A percentile compares a stretch with the other conserved stretches of the same genome.
phyloP scores from a whole-genome alignment of 73 alveolate species.

The Paraurostyla sp. region DNA sequence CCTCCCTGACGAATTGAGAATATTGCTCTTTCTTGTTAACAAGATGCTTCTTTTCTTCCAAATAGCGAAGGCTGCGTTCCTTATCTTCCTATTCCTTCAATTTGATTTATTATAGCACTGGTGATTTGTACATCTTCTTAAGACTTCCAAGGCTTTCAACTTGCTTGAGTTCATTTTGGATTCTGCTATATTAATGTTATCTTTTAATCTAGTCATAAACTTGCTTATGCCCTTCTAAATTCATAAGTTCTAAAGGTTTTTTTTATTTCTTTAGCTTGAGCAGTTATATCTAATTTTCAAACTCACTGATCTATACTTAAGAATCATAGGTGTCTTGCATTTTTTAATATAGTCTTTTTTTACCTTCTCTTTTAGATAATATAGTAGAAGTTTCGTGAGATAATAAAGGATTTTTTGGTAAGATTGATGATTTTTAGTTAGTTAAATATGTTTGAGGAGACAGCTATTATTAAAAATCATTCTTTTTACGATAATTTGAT shows the following conservation, averaged over 20 bases:
- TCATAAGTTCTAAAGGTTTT: background rate
- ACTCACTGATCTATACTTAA: background rate
- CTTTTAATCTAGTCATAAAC: background rate
- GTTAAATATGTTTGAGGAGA: too few relatives aligned
- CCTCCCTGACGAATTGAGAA: slow-evolving; percentile 1
- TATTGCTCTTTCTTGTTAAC: background rate
- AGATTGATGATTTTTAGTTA: too few relatives aligned
- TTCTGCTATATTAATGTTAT: background rate
- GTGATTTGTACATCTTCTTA: background rate
- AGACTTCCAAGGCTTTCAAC: background rate
- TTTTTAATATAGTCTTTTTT: background rate
- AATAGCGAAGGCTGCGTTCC: background rate
- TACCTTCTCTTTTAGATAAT: too few relatives aligned
- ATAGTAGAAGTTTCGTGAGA: too few relatives aligned
- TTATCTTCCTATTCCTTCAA: background rate
- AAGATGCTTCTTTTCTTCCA: background rate
- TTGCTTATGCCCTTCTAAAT: background rate
- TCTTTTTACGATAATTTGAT: too few relatives aligned
- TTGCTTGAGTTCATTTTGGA: background rate
- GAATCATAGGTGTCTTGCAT: background rate
- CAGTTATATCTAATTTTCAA: background rate
- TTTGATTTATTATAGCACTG: background rate
- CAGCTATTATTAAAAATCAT: too few relatives aligned
- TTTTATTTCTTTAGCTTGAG: background rate
- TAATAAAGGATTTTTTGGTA: too few relatives aligned